A percentile compares a stretch with the other conserved stretches of the same genome.
Conservation (phyloP, 768 basidiomycete genomes). For the Tremella mesenterica region DNA sequence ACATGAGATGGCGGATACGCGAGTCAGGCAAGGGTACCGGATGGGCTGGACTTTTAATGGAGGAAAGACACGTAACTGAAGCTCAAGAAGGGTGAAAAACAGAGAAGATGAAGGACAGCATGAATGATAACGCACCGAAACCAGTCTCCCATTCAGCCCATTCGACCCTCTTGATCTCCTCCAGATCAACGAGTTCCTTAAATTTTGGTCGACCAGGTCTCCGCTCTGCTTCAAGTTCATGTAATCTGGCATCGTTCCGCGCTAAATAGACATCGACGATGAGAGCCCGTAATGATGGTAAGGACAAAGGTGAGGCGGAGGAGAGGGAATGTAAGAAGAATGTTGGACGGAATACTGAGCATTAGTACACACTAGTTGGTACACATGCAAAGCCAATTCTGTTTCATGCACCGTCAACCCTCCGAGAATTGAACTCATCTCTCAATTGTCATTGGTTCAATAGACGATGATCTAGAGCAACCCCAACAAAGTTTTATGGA, state of each 20-base stretch:
- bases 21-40: too few relatives aligned
- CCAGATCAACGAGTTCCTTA: conserved; percentile 37
- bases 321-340: conserved; percentile 42
- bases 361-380: background rate
- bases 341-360: conserved; percentile 38
- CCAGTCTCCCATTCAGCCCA: conserved; percentile 39
- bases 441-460: background rate
- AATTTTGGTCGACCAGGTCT: conserved; percentile 42
- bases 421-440: background rate
- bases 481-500: too few relatives aligned
- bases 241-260: conserved; percentile 36
- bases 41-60: too few relatives aligned
- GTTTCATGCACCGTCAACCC: background rate
- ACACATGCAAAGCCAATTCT: background rate
- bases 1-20: too few relatives aligned
- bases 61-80: too few relatives aligned
- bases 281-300: conserved; percentile 31
- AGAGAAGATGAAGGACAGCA: background rate
- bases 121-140: conserved; percentile 30
- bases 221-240: conserved; percentile 28
- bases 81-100: background rate
- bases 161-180: conserved; percentile 36
- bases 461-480: too few relatives aligned
- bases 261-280: conserved; percentile 39
- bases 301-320: conserved; percentile 31